These are phyloP conservation scores for Tillandsia leiboldiana DNA, from an alignment of 176 grass and related monocot genomes.

Conservation along the genomic window DNA sequence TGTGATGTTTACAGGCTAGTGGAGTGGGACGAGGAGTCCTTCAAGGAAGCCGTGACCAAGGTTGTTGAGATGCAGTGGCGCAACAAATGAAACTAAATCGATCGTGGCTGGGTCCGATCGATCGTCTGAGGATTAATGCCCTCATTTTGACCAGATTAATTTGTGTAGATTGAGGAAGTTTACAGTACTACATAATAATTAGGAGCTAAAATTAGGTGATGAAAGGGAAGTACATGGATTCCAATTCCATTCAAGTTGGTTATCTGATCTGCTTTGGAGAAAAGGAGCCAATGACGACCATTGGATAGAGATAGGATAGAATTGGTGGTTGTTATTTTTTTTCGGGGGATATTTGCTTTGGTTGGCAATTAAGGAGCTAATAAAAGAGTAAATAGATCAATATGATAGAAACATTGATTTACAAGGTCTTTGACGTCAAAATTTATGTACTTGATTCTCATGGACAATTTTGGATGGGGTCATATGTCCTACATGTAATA, in stretches of 20 bases:
- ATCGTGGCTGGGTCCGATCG: neutral
- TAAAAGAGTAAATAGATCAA: no score
- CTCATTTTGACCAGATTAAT: slow-evolving; percentile 33
- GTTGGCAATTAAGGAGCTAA: no score
- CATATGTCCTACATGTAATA: no score
- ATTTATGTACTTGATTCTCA: no score
- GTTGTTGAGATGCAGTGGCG: slow-evolving; percentile 28
- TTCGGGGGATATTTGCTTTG: no score
- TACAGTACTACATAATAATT: neutral
- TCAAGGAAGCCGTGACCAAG: slow-evolving; percentile 57
- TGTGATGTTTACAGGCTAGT: slow-evolving; percentile 16
- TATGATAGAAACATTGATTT: no score
- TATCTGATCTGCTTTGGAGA: neutral
- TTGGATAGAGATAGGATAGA: neutral
- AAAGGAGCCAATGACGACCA: neutral
- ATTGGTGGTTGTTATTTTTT: no score
- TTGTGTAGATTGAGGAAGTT: no score
- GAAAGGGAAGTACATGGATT: neutral
- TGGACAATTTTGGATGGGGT: no score
- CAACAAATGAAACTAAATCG: neutral
- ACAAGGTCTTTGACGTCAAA: no score
- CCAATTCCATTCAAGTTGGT: neutral
- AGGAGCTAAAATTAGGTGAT: neutral
- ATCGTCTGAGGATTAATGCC: slow-evolving; percentile 4
- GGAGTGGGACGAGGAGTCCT: slow-evolving; percentile 33